A percentile compares a stretch with the other conserved stretches of the same genome.
Conservation (phyloP, 768 basidiomycete genomes). For the Pisolithus microcarpus region DNA sequence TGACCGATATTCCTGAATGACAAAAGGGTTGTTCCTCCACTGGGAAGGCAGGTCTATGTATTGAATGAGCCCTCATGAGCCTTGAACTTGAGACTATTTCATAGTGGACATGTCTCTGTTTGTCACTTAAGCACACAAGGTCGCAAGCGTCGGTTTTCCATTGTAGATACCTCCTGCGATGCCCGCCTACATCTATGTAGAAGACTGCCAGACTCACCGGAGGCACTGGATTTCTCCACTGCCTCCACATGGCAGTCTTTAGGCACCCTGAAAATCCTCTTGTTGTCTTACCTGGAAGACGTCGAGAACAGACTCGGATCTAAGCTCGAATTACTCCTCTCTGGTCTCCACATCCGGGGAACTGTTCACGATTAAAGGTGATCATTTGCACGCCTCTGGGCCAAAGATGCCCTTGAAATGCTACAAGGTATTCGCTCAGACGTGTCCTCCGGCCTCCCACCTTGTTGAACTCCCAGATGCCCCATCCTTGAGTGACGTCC, state of each 20-base stretch:
- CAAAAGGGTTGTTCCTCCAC: no score
- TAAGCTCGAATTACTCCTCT: conserved; percentile 48
- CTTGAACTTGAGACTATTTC: no score
- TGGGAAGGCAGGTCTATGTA: no score
- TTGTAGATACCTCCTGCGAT: conserved; percentile 18
- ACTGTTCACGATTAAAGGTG: conserved; percentile 42
- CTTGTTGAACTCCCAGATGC: conserved; percentile 53
- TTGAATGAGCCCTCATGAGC: no score
- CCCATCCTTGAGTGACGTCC: conserved; percentile 41
- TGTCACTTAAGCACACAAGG: no score
- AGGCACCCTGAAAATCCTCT: conserved; percentile 57
- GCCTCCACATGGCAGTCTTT: conserved; percentile 53
- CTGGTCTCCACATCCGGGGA: conserved; percentile 32
- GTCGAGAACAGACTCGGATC: conserved; percentile 60
- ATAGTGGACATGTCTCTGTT: no score
- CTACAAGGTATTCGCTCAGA: conserved; percentile 62
- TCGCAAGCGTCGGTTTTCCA: conserved; percentile 29
- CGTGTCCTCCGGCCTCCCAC: conserved; percentile 54
- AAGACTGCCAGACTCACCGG: conserved; percentile 51
- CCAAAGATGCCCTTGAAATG: conserved; percentile 56
- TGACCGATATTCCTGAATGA: no score
- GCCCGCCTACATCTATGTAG: conserved; percentile 33
- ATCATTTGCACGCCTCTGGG: conserved; percentile 43
- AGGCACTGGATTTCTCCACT: conserved; percentile 58
- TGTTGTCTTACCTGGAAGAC: conserved; percentile 75